Conservation (phyloP, 805 yeast species). For the Hanseniaspora hatyaiensis region DNA sequence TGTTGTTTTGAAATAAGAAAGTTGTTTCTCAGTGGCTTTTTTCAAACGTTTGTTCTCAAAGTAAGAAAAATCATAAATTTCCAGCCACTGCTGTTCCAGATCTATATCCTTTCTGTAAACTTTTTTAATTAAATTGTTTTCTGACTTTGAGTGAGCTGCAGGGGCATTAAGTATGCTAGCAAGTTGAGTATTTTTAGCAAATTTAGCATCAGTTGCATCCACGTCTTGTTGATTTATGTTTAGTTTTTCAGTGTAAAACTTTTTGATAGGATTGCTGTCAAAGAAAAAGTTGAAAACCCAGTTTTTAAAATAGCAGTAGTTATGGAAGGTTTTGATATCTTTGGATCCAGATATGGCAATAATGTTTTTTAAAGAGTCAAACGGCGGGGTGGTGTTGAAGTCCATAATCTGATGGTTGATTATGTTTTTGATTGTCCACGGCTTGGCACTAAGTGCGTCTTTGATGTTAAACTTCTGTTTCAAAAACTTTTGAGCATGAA, state of each 20-base stretch:
- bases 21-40: neutral
- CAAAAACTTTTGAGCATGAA: neutral
- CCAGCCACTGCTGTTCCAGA: neutral
- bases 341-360: neutral
- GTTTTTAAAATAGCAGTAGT: neutral
- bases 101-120: neutral
- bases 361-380: neutral
- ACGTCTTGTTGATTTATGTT: too few relatives aligned
- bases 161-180: too few relatives aligned
- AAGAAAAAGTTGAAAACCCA: neutral
- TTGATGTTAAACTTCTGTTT: too few relatives aligned
- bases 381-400: neutral
- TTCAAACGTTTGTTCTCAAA: neutral
- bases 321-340: neutral
- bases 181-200: too few relatives aligned
- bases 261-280: neutral
- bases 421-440: neutral
- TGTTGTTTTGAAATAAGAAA: too few relatives aligned
- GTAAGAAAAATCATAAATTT: neutral
- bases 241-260: neutral
- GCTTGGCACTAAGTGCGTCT: too few relatives aligned
- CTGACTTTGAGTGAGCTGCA: too few relatives aligned
- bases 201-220: too few relatives aligned
- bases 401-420: neutral
- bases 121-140: too few relatives aligned